phyloP scores from a whole-genome alignment of 768 basidiomycete species.

The Tulasnella sp. region DNA sequence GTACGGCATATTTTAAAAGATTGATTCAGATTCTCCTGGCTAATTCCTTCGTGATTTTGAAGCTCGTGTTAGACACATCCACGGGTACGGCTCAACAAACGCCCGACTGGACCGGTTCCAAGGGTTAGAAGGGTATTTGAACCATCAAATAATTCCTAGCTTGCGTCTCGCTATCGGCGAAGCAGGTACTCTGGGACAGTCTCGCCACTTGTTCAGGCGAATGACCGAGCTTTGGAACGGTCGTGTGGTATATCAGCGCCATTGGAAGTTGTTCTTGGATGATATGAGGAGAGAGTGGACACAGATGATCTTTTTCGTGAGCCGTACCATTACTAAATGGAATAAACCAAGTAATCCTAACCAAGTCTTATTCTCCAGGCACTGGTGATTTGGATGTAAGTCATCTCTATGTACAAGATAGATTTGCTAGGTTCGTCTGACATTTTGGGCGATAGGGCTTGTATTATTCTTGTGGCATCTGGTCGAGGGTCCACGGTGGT shows the following conservation, averaged over 20 bases:
- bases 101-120: conserved; percentile 12
- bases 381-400: conserved; percentile 8
- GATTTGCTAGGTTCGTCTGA: too few relatives aligned
- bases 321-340: too few relatives aligned
- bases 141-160: background rate
- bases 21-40: too few relatives aligned
- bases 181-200: background rate
- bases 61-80: conserved; percentile 18
- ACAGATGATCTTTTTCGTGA: background rate
- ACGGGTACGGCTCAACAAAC: background rate
- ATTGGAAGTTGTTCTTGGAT: conserved; percentile 14
- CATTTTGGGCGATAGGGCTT: too few relatives aligned
- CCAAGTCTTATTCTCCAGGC: background rate
- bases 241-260: conserved; percentile 16
- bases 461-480: background rate
- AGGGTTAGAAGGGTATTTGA: background rate
- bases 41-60: too few relatives aligned
- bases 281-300: conserved; percentile 18
- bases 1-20: background rate
- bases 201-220: background rate
- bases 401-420: background rate
- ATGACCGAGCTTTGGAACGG: conserved; percentile 11
- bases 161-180: background rate
- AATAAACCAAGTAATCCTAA: too few relatives aligned
- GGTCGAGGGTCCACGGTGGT: background rate